A percentile compares a stretch with the other conserved stretches of the same genome.
These are phyloP conservation scores for Diaporthe vexans DNA, from an alignment of 2,329 filamentous ascomycete genomes.

Conservation along the genomic window DNA sequence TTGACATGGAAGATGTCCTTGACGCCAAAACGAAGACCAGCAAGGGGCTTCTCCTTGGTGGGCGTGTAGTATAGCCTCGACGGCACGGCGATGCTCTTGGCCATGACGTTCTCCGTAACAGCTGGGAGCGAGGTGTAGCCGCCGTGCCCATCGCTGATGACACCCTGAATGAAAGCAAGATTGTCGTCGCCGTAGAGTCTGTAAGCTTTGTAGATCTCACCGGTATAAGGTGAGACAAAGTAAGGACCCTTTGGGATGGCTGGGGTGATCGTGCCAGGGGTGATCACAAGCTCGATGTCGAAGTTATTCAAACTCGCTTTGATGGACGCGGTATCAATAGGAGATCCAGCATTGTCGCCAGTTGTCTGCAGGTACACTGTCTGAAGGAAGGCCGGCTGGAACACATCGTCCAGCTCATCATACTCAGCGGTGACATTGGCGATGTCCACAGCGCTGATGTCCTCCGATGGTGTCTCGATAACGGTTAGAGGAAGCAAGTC, in stretches of 20 bases:
- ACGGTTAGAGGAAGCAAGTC: constrained; percentile 36
- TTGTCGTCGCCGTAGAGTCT: constrained; percentile 54
- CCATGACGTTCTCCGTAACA: constrained; percentile 46
- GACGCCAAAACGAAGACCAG: constrained; percentile 71
- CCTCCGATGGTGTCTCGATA: constrained; percentile 4
- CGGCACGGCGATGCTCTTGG: constrained; percentile 63
- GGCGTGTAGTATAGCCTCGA: constrained; percentile 71
- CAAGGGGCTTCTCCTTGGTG: constrained; percentile 67
- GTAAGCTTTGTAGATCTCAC: constrained; percentile 52
- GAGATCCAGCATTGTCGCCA: background rate
- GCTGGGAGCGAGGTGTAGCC: constrained; percentile 53
- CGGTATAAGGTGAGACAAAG: constrained; percentile 52
- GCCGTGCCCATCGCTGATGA: constrained; percentile 50
- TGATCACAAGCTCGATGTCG: constrained; percentile 38
- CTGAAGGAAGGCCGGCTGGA: constrained; percentile 45
- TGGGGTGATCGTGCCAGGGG: background rate
- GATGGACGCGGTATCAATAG: background rate
- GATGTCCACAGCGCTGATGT: constrained; percentile 1
- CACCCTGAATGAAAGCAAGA: constrained; percentile 50
- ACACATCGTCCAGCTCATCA: constrained; percentile 47
- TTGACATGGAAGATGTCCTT: constrained; percentile 70
- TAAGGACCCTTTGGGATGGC: constrained; percentile 51
- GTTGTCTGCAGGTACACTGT: constrained; percentile 44
- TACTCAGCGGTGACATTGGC: constrained; percentile 24
- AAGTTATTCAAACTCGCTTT: constrained; percentile 9